Evolutionary conservation across 140 eudicot species (phyloP), one percentile per base, ranked within the genome.

Genomic region (Erigeron philadelphicus): DNA sequence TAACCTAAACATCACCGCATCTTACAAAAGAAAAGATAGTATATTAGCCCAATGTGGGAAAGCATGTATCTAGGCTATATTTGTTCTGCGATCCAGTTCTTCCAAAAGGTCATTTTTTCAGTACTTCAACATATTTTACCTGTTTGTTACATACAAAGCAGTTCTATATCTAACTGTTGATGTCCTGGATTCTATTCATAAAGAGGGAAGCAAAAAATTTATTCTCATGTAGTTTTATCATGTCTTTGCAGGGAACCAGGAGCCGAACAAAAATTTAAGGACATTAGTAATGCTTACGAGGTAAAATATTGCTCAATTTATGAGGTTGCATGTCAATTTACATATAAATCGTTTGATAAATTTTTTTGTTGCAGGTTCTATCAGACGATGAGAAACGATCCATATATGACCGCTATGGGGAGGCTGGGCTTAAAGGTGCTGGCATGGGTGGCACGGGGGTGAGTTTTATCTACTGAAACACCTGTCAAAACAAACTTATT

Each of bases 311-410:
- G 35, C 69, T 71, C 58, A 18, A 38, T 11, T 54, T 12, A 50
- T 66, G 43, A 42, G 25, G 48, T 17, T 16, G 69, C 41, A 44
- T 31, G 18, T 44, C 9, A 50, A 75, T 18, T 10, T 38, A 7
- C 3, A 47, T 38, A 21, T 18, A 12, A 43, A 2, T 67, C 17
- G 45, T 6, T 31, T 23, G 11, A 47, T n/a, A 46, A 16, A 43
- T 48, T n/a, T n/a, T n/a, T n/a, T 23, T 72, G 41, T 31, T 75
- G 68, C 87, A 93, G 98, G 90, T 87, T 68, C 70, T 93, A 64
- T 93, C 95, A 11, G 98, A 93, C 61, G 96, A 93, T 75, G 95
- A 93, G 68, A 93, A 93, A 74, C 95, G 96, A 61, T 89, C 98
- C 56, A 86, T 93, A 54, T 93, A 93, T 73, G 98, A 93, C 80